A percentile compares a stretch with the other conserved stretches of the same genome.
These are phyloP conservation scores for Coprinopsis cinerea DNA, from an alignment of 768 basidiomycete genomes.

Conservation along the genomic window DNA sequence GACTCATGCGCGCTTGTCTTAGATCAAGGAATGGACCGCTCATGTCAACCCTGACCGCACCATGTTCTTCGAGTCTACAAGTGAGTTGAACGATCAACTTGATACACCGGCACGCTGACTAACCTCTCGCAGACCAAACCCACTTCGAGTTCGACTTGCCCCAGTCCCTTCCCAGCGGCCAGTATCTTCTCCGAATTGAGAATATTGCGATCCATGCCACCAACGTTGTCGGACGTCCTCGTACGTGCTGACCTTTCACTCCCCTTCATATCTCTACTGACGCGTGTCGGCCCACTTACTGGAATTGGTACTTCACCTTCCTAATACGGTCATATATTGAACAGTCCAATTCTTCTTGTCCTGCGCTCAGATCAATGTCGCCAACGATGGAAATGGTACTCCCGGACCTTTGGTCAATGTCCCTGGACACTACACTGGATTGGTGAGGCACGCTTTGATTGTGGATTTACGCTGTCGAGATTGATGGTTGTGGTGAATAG, in stretches of 20 bases:
- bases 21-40: constrained; percentile 30
- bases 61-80: constrained; percentile 7
- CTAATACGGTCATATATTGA: no score
- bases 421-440: constrained; percentile 21
- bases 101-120: not conserved
- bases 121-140: not conserved
- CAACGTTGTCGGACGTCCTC: constrained; percentile 13
- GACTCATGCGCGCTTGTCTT: not conserved
- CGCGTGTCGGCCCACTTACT: no score
- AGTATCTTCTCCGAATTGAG: constrained; percentile 32
- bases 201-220: constrained; percentile 32
- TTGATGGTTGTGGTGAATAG: not conserved
- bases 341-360: constrained; percentile 24
- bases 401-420: constrained; percentile 22
- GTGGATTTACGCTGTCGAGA: not conserved
- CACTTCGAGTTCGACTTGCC: constrained; percentile 31
- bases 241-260: no score
- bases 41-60: constrained; percentile 20
- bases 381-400: constrained; percentile 20
- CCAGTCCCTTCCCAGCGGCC: constrained; percentile 27
- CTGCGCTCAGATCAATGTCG: constrained; percentile 33
- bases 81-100: not conserved
- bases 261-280: no score
- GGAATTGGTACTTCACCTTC: no score
- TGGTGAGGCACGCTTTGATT: not conserved